Conservation (phyloP, 75 land plant species). For the Pinus taeda region DNA sequence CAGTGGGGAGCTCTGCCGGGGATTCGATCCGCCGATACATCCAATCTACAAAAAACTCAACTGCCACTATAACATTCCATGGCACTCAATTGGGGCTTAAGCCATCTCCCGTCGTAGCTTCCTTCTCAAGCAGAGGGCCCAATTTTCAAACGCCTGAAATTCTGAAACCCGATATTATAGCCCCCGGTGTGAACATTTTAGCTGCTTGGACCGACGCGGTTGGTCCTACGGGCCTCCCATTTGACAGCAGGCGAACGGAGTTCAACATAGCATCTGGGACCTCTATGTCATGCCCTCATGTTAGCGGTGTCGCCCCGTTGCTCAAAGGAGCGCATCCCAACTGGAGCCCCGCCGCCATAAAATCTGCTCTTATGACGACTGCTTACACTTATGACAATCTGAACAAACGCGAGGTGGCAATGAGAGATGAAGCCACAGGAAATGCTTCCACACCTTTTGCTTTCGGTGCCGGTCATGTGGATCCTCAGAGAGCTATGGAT, state of each 20-base stretch:
- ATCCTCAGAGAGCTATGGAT: background rate
- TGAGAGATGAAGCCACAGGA: conserved; percentile 56
- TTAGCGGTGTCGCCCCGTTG: conserved; percentile 76
- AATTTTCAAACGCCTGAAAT: conserved; percentile 64
- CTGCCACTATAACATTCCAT: conserved; percentile 54
- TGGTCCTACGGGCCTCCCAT: conserved; percentile 67
- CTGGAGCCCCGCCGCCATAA: conserved; percentile 86
- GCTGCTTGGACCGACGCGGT: conserved; percentile 86
- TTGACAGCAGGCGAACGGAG: conserved; percentile 54
- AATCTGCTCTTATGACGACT: conserved; percentile 86
- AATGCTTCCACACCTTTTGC: conserved; percentile 30
- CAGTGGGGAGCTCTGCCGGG: conserved; percentile 59
- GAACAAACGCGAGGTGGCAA: conserved; percentile 32
- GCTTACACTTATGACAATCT: conserved; percentile 56
- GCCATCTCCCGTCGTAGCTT: conserved; percentile 80
- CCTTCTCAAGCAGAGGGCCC: conserved; percentile 87
- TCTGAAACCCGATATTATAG: conserved; percentile 84
- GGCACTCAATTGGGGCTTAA: conserved; percentile 57
- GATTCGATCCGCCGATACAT: conserved; percentile 57
- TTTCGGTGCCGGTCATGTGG: conserved; percentile 17
- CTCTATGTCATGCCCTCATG: conserved; percentile 95
- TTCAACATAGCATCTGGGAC: conserved; percentile 91
- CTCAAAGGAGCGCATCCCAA: conserved; percentile 72
- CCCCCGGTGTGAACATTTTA: conserved; percentile 83
- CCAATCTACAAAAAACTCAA: conserved; percentile 19